Evolutionary conservation across 2,329 filamentous ascomycete genomes (phyloP).

Genomic region (Venturia pyrina): DNA sequence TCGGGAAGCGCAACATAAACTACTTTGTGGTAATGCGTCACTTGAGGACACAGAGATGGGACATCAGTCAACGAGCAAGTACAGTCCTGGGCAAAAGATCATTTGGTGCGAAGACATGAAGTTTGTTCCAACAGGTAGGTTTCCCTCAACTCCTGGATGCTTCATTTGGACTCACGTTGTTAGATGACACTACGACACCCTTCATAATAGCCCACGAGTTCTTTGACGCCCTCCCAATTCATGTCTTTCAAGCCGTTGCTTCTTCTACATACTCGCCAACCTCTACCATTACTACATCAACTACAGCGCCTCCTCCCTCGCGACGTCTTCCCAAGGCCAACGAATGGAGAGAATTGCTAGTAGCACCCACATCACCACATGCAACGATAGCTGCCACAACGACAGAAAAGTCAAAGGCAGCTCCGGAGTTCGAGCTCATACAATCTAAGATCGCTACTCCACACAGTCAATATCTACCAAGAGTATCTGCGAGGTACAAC

Average conservation of each 20-base stretch:
- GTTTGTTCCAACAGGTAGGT: slow-evolving; percentile 60
- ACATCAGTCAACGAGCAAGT: slow-evolving; percentile 64
- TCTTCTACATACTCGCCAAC: slow-evolving; percentile 26
- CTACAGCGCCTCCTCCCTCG: slow-evolving; percentile 34
- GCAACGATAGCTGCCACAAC: slow-evolving; percentile 44
- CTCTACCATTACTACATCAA: slow-evolving; percentile 35
- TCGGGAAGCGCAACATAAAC: slow-evolving; percentile 63
- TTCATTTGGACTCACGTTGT: slow-evolving; percentile 15
- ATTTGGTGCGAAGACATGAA: slow-evolving; percentile 86
- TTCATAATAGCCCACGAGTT: slow-evolving; percentile 98
- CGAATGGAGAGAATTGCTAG: slow-evolving; percentile 35
- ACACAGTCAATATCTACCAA: slow-evolving; percentile 75
- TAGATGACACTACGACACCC: slow-evolving; percentile 61
- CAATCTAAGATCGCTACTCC: slow-evolving; percentile 66
- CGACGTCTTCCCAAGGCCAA: slow-evolving; percentile 22
- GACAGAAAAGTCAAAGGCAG: slow-evolving; percentile 25
- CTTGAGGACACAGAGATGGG: slow-evolving; percentile 65
- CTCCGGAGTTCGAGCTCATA: slow-evolving; percentile 79
- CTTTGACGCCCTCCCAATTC: slow-evolving; percentile 94
- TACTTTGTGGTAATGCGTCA: slow-evolving; percentile 61
- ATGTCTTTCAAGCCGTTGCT: slow-evolving; percentile 75
- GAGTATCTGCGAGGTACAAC: slow-evolving; percentile 69
- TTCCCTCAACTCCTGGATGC: slow-evolving; percentile 15
- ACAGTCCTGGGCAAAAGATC: slow-evolving; percentile 58
- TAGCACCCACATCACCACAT: slow-evolving; percentile 30